phyloP scores from a whole-genome alignment of 2,329 filamentous ascomycete genomes.

The Paracamarosporium sp. region DNA sequence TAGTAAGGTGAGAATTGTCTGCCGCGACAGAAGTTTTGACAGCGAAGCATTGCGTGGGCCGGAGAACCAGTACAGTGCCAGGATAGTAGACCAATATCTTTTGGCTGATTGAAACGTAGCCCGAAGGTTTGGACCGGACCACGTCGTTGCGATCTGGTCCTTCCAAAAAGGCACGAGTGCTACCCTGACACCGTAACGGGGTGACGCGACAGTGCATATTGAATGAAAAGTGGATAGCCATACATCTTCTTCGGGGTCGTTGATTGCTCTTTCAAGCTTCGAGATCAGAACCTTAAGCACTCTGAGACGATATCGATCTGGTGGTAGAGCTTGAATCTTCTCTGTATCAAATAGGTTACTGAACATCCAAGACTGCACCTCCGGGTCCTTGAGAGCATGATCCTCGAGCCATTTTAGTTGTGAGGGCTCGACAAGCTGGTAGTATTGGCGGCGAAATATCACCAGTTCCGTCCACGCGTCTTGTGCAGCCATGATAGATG shows the following conservation, averaged over 20 bases:
- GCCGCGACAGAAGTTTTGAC: not conserved
- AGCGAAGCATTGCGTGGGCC: not conserved
- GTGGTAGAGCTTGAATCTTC: slow-evolving; percentile 64
- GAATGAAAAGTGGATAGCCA: slow-evolving; percentile 50
- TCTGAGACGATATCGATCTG: slow-evolving; percentile 72
- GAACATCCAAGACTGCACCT: slow-evolving; percentile 72
- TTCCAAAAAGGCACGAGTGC: not conserved
- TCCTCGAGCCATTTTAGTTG: slow-evolving; percentile 69
- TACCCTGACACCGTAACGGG: not conserved
- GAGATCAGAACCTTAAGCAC: slow-evolving; percentile 76
- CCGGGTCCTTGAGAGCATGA: slow-evolving; percentile 63
- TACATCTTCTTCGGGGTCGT: slow-evolving; percentile 89
- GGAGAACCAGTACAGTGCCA: not conserved
- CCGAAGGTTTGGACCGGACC: not conserved
- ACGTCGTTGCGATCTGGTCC: not conserved
- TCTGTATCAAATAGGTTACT: slow-evolving; percentile 69
- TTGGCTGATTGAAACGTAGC: not conserved
- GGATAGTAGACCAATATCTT: not conserved
- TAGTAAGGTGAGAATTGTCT: slow-evolving; percentile 22
- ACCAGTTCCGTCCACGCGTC: slow-evolving; percentile 21
- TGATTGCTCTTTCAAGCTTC: slow-evolving; percentile 75
- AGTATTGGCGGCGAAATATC: slow-evolving; percentile 74
- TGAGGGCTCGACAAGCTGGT: slow-evolving; percentile 72
- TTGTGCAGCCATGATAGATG: not conserved
- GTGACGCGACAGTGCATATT: not conserved